Evolutionary conservation across 2,329 filamentous ascomycete genomes (phyloP), one percentile per base, ranked within the genome.

Genomic region (Calonectria fujianensis): DNA sequence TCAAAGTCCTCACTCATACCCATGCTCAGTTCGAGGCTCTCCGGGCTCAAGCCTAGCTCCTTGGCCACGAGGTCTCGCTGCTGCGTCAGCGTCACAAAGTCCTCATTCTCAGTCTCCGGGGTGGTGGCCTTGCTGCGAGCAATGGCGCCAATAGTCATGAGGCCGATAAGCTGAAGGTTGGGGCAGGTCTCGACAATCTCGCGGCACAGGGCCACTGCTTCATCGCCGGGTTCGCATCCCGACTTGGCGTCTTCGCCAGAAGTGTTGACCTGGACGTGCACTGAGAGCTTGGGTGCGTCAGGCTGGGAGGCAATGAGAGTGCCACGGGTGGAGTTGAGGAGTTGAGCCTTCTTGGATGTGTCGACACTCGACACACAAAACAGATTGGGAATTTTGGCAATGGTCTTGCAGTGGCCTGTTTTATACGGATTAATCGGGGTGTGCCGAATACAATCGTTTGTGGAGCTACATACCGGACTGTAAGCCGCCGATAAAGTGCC

Each of bases 111-210:
- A n/a, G 88, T 93, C 79, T 94, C 95, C 0, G 90, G 86, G 2
- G 92, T 94, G 3, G 92, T 93, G 20, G 91, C 95, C 81, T 92
- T 90, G 80, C 94, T 97, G 76, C 96, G 88, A 64, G 96, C 96
- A 84, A 98, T 98, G 24, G 96, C 96, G 1, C 97, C 97, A 82
- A 99, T 98, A 2, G 97, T 99, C 97, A 99, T 99, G 48, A 99
- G 86, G 0, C 97, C 97, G 37, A 94, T 89, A 3, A 99, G 87
- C 72, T 91, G 88, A 48, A 99, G 87, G 83, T 93, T 90, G 1
- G 94, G 93, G 84, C 95, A 98, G 48, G 91, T 88, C 6, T 93
- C 88, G 14, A 91, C 84, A 68, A 99, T 91, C 81, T 94, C 90
- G 68, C 89, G 89, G 83, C 95, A 96, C 50, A 98, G 87, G 0